Base-by-base conservation (phyloP, 306 rosid genomes). In the Fragaria vesca region DNA sequence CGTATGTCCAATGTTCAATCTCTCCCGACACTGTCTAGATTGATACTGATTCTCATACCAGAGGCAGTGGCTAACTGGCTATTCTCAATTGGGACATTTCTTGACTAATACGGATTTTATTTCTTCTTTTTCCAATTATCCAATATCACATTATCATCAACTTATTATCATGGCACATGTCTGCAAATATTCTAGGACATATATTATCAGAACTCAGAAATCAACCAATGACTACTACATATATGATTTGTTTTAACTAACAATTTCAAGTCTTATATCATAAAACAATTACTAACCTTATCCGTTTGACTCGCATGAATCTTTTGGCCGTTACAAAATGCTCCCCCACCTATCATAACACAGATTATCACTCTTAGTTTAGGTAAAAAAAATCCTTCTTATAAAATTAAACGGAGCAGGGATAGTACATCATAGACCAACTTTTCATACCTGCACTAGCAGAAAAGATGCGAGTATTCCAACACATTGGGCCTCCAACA, bases 401-500 rank as follows among this genome's bases (percentile, higher is more conserved):
- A 66, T 58, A 77, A 81, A 69, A 66, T 73, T 63, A 80, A 72
- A 72, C 21, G 38, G 63, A 71, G 65, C 66, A 69, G 75, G 18
- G 46, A 76, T 72, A 43, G 50, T 78, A 76, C 30, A 66, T 81
- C 24, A 69, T 69, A 46, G 46, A 82, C 42, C 74, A 50, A 69
- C 12, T 58, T 45, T 76, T 47, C 80, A 76, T 74, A 95, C 99
- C 99, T 60, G 97, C 84, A 76, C 86, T 88, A 79, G 99, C 97
- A 85, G 97, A 86, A 85, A 95, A 95, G 63, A 73, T 85, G 80
- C 97, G 93, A 21, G 93, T 93, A 82, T 91, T 91, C 99, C 99
- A 95, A 79, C 99, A 95, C 96, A 95, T 87, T 34, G 97, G 97
- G 61, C 97, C 99, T 34, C 99, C 99, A 74, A 95, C 97, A 72